Evolutionary conservation across 768 basidiomycete species (phyloP).

Genomic region (Leccinum subgranulosum): DNA sequence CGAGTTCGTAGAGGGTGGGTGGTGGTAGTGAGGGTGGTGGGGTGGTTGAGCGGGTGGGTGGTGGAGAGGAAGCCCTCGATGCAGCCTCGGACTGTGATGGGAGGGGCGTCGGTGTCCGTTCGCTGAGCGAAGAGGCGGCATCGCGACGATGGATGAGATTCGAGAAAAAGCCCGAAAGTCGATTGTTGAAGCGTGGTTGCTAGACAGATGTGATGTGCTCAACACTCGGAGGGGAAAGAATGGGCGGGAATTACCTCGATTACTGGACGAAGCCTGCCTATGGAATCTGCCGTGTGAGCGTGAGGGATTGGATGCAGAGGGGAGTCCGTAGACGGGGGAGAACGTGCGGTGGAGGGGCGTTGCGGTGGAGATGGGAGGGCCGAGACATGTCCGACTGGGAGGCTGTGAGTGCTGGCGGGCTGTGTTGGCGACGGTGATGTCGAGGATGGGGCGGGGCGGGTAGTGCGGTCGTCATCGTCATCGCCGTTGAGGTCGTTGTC

Average conservation of each 20-base stretch:
- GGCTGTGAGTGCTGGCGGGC: constrained; percentile 53
- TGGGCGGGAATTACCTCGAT: constrained; percentile 48
- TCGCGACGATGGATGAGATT: constrained; percentile 76
- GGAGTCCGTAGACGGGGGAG: constrained; percentile 11
- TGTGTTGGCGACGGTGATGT: neutral
- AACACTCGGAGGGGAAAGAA: constrained; percentile 6
- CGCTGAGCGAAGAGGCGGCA: constrained; percentile 35
- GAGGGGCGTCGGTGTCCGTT: constrained; percentile 27
- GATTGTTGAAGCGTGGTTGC: constrained; percentile 62
- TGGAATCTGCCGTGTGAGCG: constrained; percentile 14
- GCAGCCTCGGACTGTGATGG: constrained; percentile 32
- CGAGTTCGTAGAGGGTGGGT: constrained; percentile 72
- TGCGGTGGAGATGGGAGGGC: constrained; percentile 34
- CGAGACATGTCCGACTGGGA: constrained; percentile 53
- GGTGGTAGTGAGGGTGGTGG: constrained; percentile 73
- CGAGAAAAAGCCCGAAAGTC: constrained; percentile 83
- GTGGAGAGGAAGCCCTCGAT: constrained; percentile 56
- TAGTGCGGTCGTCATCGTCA: neutral
- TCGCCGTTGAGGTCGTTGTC: neutral
- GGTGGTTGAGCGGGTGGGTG: constrained; percentile 50
- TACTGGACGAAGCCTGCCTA: constrained; percentile 47
- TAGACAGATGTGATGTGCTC: constrained; percentile 4
- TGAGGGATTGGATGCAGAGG: neutral
- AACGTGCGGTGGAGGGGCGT: constrained; percentile 35
- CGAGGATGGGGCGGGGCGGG: neutral